A percentile compares a stretch with the other conserved stretches of the same genome.
These are phyloP conservation scores for Eucalyptus regnans DNA, from an alignment of 345 rosid genomes.

Conservation along the genomic window DNA sequence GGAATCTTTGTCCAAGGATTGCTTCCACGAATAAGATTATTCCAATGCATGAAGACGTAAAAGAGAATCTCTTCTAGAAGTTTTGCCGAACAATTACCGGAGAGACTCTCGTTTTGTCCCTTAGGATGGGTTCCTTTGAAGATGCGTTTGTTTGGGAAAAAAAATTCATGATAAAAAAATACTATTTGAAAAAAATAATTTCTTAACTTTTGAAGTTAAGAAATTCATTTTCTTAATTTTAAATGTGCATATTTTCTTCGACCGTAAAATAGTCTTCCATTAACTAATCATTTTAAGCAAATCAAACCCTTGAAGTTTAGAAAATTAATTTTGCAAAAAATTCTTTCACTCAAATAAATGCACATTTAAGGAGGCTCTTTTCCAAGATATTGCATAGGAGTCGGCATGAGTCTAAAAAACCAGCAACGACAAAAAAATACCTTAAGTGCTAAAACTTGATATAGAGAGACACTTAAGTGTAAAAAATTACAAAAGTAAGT, in stretches of 20 bases:
- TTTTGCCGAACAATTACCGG: not conserved
- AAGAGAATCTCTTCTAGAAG: not conserved
- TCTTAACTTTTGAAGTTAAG: not conserved
- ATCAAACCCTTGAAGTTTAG: not conserved
- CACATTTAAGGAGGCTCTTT: not conserved
- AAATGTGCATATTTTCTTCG: not conserved
- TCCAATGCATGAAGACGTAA: not conserved
- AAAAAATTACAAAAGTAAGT: too few relatives aligned
- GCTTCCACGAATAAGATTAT: not conserved
- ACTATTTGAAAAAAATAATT: not conserved
- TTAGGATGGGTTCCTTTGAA: not conserved
- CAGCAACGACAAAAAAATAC: too few relatives aligned
- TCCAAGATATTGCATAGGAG: too few relatives aligned
- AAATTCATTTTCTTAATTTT: not conserved
- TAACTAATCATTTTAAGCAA: not conserved
- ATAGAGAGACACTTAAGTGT: rapidly evolving
- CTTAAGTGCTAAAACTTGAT: too few relatives aligned
- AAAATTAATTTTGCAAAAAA: not conserved
- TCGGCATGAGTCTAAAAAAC: too few relatives aligned
- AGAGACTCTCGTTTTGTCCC: not conserved
- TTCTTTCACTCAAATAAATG: not conserved
- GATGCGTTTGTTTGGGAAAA: not conserved
- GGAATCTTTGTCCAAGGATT: not conserved
- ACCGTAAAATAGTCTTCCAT: not conserved
- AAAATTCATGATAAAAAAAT: not conserved